Conservation (phyloP, 2,329 filamentous ascomycete genomes). For the Didymella segeticola region DNA sequence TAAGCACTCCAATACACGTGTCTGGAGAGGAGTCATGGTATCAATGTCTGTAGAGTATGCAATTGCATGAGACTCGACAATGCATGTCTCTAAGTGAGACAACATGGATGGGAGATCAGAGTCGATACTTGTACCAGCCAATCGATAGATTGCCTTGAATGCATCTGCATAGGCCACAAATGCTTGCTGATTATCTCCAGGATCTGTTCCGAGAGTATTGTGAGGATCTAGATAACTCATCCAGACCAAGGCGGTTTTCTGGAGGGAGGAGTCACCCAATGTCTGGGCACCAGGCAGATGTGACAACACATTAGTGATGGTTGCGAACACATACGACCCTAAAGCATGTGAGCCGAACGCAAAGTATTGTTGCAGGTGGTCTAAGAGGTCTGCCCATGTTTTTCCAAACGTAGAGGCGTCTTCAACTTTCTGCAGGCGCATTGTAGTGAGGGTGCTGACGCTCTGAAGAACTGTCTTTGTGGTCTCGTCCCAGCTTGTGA, state of each 20-base stretch:
- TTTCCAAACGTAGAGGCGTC: conserved; percentile 70
- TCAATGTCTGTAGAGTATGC: conserved; percentile 76
- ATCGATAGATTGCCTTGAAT: conserved; percentile 77
- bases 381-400: conserved; percentile 78
- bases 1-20: conserved; percentile 70
- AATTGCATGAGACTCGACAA: conserved; percentile 72
- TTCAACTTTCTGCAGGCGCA: conserved; percentile 76
- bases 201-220: conserved; percentile 26
- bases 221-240: conserved; percentile 41
- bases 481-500: conserved; percentile 49
- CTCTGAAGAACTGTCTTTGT: conserved; percentile 48
- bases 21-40: conserved; percentile 74
- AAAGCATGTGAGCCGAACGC: conserved; percentile 49
- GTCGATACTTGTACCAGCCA: conserved; percentile 70
- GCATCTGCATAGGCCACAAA: conserved; percentile 83
- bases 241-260: conserved; percentile 46
- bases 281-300: conserved; percentile 30
- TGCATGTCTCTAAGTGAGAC: conserved; percentile 71
- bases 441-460: conserved; percentile 66
- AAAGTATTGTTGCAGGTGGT: conserved; percentile 66
- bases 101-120: conserved; percentile 71
- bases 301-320: conserved; percentile 50
- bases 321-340: conserved; percentile 52
- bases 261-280: conserved; percentile 35
- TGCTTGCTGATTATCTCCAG: conserved; percentile 72